Base-by-base conservation (phyloP, 1,284 basidiomycete species). In the Chalciporus sp. region DNA sequence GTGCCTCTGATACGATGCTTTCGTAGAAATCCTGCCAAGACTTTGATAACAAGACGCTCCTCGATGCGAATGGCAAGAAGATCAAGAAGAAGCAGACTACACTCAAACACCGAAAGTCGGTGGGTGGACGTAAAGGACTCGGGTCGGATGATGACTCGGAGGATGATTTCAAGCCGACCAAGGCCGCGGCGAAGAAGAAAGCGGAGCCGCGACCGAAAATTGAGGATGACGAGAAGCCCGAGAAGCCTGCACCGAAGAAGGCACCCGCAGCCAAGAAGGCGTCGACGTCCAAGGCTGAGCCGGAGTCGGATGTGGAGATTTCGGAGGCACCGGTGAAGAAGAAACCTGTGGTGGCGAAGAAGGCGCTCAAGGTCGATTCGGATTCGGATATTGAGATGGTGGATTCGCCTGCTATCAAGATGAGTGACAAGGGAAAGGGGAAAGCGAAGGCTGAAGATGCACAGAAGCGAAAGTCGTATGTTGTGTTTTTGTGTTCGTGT, bases 1-100 rank as follows among this genome's bases (percentile, higher is more conserved):
- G 51, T 56, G 42, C 29, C 29, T 16, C 26, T 10, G 12, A 41
- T 4, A 45, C 42, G 31, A 31, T 47, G 51, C 45, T 42, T 55
- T 7, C 63, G 56, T 56, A 91, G 84, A 79, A 78, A 60, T 77
- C 81, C 14, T 88, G 89, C 64, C 77, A 81, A 51, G 78, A 80
- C 17, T 85, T 84, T 72, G 80, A 82, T 40, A 73, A 77, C 49
- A 82, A 82, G 68, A 75, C 77, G 10, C 67, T 77, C 45, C 73
- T 76, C 33, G 86, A 86, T 57, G 72, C 75, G 16, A 76, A 79
- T 51, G 79, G 83, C 61, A 82, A 88, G 74, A 82, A 81, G 62
- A 76, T 84, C 62, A 91, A 90, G 71, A 79, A 81, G 64, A 95
- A 94, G 76, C 88, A 93, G 58, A 77, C 85, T 0, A 87, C 86